Evolutionary conservation across 2,329 filamentous ascomycete species (phyloP).

Genomic region (Paecilomyces variotii): DNA sequence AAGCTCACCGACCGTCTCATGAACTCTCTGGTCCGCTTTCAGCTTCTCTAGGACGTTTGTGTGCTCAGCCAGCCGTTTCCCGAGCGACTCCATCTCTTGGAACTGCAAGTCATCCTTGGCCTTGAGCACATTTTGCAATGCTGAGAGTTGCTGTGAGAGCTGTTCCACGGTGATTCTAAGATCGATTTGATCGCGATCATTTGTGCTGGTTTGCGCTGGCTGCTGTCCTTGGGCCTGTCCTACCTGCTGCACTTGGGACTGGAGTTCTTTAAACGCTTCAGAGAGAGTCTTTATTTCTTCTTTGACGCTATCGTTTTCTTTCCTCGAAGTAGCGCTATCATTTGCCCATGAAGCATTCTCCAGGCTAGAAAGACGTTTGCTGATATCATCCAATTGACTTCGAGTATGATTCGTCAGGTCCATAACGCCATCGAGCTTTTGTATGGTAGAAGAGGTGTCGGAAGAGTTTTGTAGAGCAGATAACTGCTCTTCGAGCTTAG

Average conservation of each 20-base stretch:
- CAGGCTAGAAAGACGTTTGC: background rate
- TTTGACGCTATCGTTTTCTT: background rate
- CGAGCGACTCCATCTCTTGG: constrained; percentile 12
- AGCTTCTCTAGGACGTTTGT: background rate
- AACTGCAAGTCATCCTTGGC: constrained; percentile 16
- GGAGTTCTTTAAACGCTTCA: background rate
- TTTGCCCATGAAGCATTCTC: background rate
- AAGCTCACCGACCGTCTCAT: constrained; percentile 1
- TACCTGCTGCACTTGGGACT: background rate
- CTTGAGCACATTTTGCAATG: constrained; percentile 8
- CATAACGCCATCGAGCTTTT: background rate
- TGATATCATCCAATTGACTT: background rate
- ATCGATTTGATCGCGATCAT: background rate
- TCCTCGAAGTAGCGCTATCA: background rate
- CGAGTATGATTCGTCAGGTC: background rate
- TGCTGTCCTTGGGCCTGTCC: background rate
- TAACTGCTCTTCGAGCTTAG: background rate
- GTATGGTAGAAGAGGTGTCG: background rate
- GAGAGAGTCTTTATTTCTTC: background rate
- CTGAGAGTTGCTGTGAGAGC: constrained; percentile 2
- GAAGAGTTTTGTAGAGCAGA: background rate
- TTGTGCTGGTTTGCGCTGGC: background rate
- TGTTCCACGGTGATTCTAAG: constrained; percentile 2
- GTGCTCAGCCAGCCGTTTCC: constrained; percentile 2
- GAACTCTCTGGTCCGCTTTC: background rate